Evolutionary conservation across 331 rosid genomes (phyloP).

Genomic region (Spiraea crenata): DNA sequence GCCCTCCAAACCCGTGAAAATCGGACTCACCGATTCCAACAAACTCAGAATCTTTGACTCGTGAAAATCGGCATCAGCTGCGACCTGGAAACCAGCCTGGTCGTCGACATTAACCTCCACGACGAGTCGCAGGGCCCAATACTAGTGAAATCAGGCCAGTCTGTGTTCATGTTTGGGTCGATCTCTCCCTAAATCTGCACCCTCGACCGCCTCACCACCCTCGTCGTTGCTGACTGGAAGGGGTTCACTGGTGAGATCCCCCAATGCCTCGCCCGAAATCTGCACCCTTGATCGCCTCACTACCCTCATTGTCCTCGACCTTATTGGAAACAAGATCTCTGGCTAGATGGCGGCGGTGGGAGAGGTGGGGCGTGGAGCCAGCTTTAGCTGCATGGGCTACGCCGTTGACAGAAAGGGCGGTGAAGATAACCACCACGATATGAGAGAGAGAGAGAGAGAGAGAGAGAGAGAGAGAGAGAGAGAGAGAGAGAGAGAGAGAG

Average conservation of each 20-base stretch:
- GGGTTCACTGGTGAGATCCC: constrained; percentile 73
- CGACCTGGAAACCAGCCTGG: constrained; percentile 54
- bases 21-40: constrained; percentile 54
- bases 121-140: constrained; percentile 93
- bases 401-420: too few species aligned
- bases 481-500: too few species aligned
- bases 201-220: constrained; percentile 56
- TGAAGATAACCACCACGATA: too few species aligned
- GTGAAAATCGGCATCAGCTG: constrained; percentile 90
- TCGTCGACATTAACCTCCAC: constrained; percentile 76
- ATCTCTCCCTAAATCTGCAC: constrained; percentile 71
- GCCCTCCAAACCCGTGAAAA: constrained; percentile 58
- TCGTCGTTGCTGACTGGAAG: constrained; percentile 91
- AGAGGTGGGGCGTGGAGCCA: too few species aligned
- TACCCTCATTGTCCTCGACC: constrained; percentile 66
- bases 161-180: constrained; percentile 76
- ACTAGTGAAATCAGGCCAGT: constrained; percentile 55
- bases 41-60: constrained; percentile 69
- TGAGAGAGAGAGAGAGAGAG: too few species aligned
- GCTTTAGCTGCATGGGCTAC: too few species aligned
- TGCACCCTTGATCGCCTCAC: too few species aligned
- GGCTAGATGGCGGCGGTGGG: constrained; percentile 64
- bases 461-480: too few species aligned
- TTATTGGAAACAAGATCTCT: constrained; percentile 62
- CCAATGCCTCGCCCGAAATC: constrained; percentile 50